Base-by-base conservation (phyloP, 225 moss, liverwort and hornwort genomes). In the Anthoceros angustus region DNA sequence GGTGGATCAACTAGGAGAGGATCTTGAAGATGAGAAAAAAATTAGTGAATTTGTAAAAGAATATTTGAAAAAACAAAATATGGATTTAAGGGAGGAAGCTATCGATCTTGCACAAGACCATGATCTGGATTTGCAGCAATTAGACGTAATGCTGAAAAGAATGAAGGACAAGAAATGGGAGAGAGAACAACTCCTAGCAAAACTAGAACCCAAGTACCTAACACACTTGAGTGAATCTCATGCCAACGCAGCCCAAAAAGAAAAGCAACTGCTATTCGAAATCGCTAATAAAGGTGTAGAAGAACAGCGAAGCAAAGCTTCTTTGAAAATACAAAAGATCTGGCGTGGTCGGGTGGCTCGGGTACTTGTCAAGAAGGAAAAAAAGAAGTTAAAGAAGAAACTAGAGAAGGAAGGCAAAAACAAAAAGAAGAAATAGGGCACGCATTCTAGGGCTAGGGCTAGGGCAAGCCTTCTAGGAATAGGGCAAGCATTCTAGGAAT, bases 131-230 rank as follows among this genome's bases (percentile, higher is more conserved):
- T 7, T 55, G 55, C n/a, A 23, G 55, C 55, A 55, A 55, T 23
- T 55, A 15, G 55, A 55, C 14, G 55, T 18, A 18, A 55, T 55
- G 55, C n/a, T 55, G 4, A 55, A 55, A 23, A 55, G 55, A 55
- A 55, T 55, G 55, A 55, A 55, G 55, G 55, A 55, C 23, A 55
- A 20, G 55, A 55, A 55, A 55, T 55, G 55, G 55, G 55, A 55
- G 6, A 9, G 23, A 20, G 55, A 55, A 55, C 55, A 55, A 55
- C 55, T 55, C 4, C 23, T 18, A 18, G 23, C 12, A 7, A 20
- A 18, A 20, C 55, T 55, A 7, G 55, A 55, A 55, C 55, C 18
- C 8, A 55, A 23, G 18, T 55, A 55, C 14, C 8, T 55, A 7
- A 18, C 18, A 9, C 55, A 55, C 55, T 18, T 5, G 1, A 55